Conservation (phyloP, 768 basidiomycete genomes). For the Rhodocollybia butyracea region DNA sequence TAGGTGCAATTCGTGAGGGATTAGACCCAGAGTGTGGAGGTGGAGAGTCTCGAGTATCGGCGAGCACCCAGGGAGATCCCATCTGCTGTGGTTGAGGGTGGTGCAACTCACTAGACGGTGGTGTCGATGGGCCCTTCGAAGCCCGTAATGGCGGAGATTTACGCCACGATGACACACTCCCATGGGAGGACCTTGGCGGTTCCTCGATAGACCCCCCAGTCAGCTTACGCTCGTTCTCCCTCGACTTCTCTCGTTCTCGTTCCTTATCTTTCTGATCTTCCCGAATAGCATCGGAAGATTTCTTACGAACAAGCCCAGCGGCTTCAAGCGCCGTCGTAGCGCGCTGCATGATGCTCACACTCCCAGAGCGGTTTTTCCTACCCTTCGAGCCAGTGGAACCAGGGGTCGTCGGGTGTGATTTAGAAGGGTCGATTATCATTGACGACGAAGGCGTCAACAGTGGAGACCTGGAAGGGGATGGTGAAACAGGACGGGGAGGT, state of each 20-base stretch:
- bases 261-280: constrained; percentile 51
- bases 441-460: constrained; percentile 56
- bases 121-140: constrained; percentile 51
- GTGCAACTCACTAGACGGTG: constrained; percentile 42
- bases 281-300: constrained; percentile 69
- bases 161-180: constrained; percentile 58
- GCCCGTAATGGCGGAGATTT: constrained; percentile 67
- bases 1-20: constrained; percentile 27
- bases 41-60: constrained; percentile 41
- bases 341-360: constrained; percentile 94
- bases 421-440: constrained; percentile 40
- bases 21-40: constrained; percentile 20
- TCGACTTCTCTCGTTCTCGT: constrained; percentile 39
- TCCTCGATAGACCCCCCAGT: constrained; percentile 39
- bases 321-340: constrained; percentile 90
- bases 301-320: constrained; percentile 80
- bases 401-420: constrained; percentile 71
- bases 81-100: constrained; percentile 33
- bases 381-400: constrained; percentile 49
- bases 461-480: constrained; percentile 44
- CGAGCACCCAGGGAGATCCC: constrained; percentile 75
- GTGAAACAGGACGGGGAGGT: constrained; percentile 48
- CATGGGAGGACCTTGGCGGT: constrained; percentile 65
- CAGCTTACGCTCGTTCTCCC: constrained; percentile 40
- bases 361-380: constrained; percentile 76